phyloP scores from a whole-genome alignment of 2,329 filamentous ascomycete genomes.

The Teratosphaeria viscida region DNA sequence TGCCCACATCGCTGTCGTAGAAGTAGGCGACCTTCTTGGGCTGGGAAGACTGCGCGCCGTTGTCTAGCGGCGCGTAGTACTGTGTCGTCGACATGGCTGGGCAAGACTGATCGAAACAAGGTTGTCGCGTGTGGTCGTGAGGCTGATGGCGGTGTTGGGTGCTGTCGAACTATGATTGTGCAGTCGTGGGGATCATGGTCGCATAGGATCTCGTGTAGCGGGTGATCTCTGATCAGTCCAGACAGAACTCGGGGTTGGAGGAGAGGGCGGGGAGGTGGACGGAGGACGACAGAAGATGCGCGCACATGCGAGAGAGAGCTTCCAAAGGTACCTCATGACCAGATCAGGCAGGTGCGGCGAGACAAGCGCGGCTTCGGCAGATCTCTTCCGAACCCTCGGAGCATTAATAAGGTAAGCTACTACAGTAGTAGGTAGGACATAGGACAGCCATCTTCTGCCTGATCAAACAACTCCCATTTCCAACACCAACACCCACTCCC shows the following conservation, averaged over 20 bases:
- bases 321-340: not conserved
- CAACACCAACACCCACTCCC: no score
- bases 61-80: slow-evolving; percentile 1
- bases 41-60: slow-evolving; percentile 24
- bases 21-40: slow-evolving; percentile 93
- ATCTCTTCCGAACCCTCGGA: no score
- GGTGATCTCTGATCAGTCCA: no score
- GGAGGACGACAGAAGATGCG: not conserved
- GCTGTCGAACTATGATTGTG: not conserved
- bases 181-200: not conserved
- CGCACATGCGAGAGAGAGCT: not conserved
- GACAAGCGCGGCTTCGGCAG: not conserved
- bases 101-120: not conserved
- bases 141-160: not conserved
- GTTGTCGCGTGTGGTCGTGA: not conserved
- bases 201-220: not conserved
- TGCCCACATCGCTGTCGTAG: slow-evolving; percentile 96
- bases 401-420: no score
- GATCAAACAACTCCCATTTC: no score
- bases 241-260: not conserved
- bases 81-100: not conserved
- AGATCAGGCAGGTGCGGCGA: not conserved
- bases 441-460: no score
- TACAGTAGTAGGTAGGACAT: no score
- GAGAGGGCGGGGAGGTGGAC: not conserved